Percentiles rank a stretch among this genome's conserved stretches.
Conservation (phyloP, 768 basidiomycete genomes). For the Hortiboletus campestris region DNA sequence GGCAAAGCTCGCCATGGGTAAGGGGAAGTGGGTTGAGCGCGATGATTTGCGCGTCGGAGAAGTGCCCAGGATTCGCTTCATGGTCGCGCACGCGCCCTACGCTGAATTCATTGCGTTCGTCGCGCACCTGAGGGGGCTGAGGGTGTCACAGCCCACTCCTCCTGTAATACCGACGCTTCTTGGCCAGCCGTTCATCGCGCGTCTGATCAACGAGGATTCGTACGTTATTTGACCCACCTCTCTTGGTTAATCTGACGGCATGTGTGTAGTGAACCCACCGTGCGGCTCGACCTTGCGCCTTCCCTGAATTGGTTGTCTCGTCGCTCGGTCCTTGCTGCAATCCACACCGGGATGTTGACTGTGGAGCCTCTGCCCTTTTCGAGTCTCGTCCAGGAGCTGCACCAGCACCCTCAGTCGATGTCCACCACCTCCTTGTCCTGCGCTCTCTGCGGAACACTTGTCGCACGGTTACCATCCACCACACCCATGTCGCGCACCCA, state of each 20-base stretch:
- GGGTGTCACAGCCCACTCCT: slow-evolving; percentile 52
- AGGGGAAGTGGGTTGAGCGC: slow-evolving; percentile 65
- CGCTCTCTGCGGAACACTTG: slow-evolving; percentile 70
- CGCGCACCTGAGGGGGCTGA: slow-evolving; percentile 69
- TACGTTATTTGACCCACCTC: slow-evolving; percentile 43
- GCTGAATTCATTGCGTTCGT: slow-evolving; percentile 79
- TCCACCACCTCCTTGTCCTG: slow-evolving; percentile 56
- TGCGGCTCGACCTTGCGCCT: slow-evolving; percentile 91
- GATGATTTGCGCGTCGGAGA: slow-evolving; percentile 27
- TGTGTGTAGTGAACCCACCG: slow-evolving; percentile 71
- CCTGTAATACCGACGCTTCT: slow-evolving; percentile 76
- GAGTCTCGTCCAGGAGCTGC: slow-evolving; percentile 55
- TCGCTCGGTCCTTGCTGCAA: slow-evolving; percentile 77
- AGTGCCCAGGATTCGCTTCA: slow-evolving; percentile 41
- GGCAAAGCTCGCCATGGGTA: slow-evolving; percentile 54
- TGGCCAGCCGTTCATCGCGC: slow-evolving; percentile 71
- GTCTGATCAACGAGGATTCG: slow-evolving; percentile 82
- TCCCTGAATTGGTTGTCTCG: slow-evolving; percentile 93
- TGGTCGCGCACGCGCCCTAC: slow-evolving; percentile 73
- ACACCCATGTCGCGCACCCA: slow-evolving; percentile 31
- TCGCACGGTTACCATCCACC: slow-evolving; percentile 44
- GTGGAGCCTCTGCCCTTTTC: slow-evolving; percentile 80
- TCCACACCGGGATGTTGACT: slow-evolving; percentile 81
- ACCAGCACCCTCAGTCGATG: slow-evolving; percentile 43
- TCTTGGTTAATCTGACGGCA: slow-evolving; percentile 8